These are phyloP conservation scores for Hibiscus tridactylites DNA, from an alignment of 345 rosid species.

Conservation along the genomic window DNA sequence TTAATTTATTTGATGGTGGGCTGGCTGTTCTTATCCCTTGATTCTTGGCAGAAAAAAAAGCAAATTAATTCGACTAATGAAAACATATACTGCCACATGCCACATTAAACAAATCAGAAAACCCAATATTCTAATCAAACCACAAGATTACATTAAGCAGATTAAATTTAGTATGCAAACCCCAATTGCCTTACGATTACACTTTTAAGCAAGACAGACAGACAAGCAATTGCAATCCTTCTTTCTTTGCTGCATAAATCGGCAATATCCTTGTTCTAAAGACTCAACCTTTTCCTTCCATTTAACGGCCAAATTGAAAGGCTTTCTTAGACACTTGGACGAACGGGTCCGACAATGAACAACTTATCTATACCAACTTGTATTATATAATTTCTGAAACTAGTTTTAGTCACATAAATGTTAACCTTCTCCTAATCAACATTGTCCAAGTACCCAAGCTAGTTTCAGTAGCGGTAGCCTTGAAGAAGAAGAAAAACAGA, in stretches of 20 bases:
- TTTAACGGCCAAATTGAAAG: not conserved
- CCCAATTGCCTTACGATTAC: not conserved
- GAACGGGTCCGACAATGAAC: no score
- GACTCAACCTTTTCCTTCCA: not conserved
- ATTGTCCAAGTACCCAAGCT: no score
- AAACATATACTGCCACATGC: not conserved
- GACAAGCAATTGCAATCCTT: not conserved
- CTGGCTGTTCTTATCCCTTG: not conserved
- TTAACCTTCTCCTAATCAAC: no score
- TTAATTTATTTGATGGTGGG: conserved; percentile 6
- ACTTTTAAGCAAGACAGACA: not conserved
- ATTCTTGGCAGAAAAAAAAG: conserved; percentile 1
- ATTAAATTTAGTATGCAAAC: not conserved
- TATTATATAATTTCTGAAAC: no score
- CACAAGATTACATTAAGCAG: no score
- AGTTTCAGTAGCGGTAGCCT: no score
- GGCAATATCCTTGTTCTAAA: not conserved
- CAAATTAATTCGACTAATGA: not conserved
- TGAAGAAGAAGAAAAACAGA: no score
- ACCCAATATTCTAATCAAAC: not conserved
- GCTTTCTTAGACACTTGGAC: not conserved
- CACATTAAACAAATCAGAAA: not conserved
- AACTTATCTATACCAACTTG: no score
- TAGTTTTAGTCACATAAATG: no score
- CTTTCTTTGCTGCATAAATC: not conserved